Base-by-base conservation (phyloP, 2,329 filamentous ascomycete species). In the Phialophora verrucosa region DNA sequence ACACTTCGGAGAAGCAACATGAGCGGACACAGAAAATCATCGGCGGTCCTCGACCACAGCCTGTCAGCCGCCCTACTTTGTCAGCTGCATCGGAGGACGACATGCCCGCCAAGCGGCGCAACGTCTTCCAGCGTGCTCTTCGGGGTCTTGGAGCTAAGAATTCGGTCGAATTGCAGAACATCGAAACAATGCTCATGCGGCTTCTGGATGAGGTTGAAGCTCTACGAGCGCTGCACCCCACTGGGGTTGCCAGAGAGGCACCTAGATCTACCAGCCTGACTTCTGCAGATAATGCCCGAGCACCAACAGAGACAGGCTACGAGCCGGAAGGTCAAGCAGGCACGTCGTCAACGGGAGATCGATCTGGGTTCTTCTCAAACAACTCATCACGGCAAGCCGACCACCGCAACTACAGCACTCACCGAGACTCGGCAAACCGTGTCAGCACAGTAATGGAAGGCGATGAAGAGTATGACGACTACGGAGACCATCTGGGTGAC, bases 61-160 rank as follows among this genome's bases (percentile, higher is more conserved):
- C 93, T 32, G 81, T 89, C 27, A 86, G 90, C 66, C 88, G 86
- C 47, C 81, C 82, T 49, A 82, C 83, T 66, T 75, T 74, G 72
- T 81, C 80, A 27, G 76, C 76, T 8, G 76, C 80, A 12, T 83
- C 86, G 8, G 84, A 86, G 20, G 85, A 87, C 35, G 87, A 89
- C 54, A 74, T 83, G 49, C 83, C 89, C 25, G 84, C 86, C 53
- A 97, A 97, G 85, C 93, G 92, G 76, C 91, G 92, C 79, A 97
- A 92, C 75, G 87, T 99, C n/a, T 95, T 98, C 81, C 91, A 90
- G 74, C 89, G 94, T 69, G 95, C 95, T n/a, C 83, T 99, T 58
- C 94, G 96, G 76, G 93, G 93, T 2, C 83, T 99, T 58, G 92
- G 92, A 73, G 86, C 90, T 75, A 96, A 95, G 81, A 94, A 92